Evolutionary conservation across 148 eudicot genomes (phyloP), one percentile per base, ranked within the genome.

Genomic region (Persicaria maculosa): DNA sequence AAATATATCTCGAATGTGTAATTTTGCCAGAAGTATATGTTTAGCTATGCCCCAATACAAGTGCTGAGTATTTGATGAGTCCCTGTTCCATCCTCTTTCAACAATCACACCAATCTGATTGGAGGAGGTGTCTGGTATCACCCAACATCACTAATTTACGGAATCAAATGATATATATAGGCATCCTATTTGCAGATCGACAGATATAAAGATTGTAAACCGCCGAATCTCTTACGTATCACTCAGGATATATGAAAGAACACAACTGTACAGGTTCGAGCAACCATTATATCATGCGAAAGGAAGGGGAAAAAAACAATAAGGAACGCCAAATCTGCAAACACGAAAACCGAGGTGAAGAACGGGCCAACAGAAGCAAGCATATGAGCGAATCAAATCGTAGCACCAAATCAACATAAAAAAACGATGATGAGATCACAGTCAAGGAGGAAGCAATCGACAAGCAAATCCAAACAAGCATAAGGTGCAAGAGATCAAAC

Each of bases 401-500:
- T 20, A 36, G 40, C 31, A 59, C 65, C 40, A 59, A 59, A 54
- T 6, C 58, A 15, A 54, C 7, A 16, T 6, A 17, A 50, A 31
- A 4, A 55, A 17, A 55, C 61, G n/a, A 17, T 17, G 20, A 71
- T 19, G 77, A 69, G 79, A 82, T 80, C 81, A 9, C 14, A 59
- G 9, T 20, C 36, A 7, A 20, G 65, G 14, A 22, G 11, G 12
- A 19, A 20, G 43, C 20, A 54, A 22, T 59, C 25, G 44, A 11
- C 12, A 62, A 14, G 16, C 15, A 4, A 64, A 40, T 4, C 36
- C 17, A 12, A 64, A 11, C 45, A 12, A 64, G 5, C 72, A 61
- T 55, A 53, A 75, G 2, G 25, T 25, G 11, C 36, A 47, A 46
- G 74, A 77, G 59, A 62, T 25, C 59, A 15, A 43, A 92, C 97